Evolutionary conservation across 495 filamentous ascomycete genomes (phyloP), one percentile per base, ranked within the genome.

Genomic region (Aspergillus hancockii): DNA sequence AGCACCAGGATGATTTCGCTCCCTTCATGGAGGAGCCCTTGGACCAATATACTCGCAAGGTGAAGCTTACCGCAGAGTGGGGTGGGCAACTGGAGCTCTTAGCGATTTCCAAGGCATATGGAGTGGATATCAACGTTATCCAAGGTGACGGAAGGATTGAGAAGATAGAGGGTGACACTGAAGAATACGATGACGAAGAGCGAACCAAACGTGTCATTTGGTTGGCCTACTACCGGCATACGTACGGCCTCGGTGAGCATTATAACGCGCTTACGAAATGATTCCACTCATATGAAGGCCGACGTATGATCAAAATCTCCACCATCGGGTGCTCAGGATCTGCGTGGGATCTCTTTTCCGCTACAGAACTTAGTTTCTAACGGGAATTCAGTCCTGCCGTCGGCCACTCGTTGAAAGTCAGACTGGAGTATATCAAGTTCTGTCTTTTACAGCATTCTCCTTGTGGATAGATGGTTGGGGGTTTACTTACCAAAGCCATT

Each of bases 171-270:
- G 76, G 73, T 0, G 71, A 72, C 21, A 63, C 62, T 28, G 73
- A 75, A 56, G 79, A 66, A 54, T 66, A 77, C 9, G 74, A 77
- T 51, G 79, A 81, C 40, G 77, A 81, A 61, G 71, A 76, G 45
- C 67, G 67, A 58, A 59, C 49, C n/a, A 72, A 63, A 46, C 67
- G 74, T 43, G 67, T 76, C 19, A 79, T 97, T 31, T 98, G 94
- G 94, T 73, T 98, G 72, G 93, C 91, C 22, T 98, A 98, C 74
- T 98, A 98, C 74, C 79, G 89, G 60, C 92, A 97, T 76, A 86
- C 87, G 53, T 97, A 91, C 76, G 92, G 92, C 2, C 76, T 98
- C 18, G 94, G 94, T 13, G 93, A 97, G 79, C 94, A 98, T 76
- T 98, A 97, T 75, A 98, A 98, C 68, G 96, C 93, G 22, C 75